These are phyloP conservation scores for Magnaporthiopsis incrustans DNA, from an alignment of 2,329 filamentous ascomycete genomes.

Conservation along the genomic window DNA sequence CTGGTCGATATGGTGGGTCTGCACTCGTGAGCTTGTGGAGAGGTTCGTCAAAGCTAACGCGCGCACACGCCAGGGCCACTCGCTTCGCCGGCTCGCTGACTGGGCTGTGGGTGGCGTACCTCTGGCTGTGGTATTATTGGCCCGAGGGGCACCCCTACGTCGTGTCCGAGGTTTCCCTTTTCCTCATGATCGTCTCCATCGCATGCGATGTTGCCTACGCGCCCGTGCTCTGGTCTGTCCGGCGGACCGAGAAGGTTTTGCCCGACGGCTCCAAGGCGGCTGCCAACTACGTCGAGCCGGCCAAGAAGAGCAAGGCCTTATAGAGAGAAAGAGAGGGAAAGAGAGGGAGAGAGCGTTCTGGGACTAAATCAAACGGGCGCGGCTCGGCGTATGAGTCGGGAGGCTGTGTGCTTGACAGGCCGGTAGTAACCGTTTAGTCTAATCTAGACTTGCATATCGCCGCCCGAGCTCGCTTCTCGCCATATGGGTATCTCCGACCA, in stretches of 20 bases:
- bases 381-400: not conserved
- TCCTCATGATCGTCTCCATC: constrained; percentile 31
- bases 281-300: not conserved
- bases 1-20: constrained; percentile 38
- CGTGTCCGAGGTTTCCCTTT: constrained; percentile 31
- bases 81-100: constrained; percentile 33
- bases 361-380: not conserved
- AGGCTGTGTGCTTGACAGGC: too few relatives aligned
- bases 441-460: too few relatives aligned
- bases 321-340: not conserved
- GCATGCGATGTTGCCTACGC: constrained; percentile 36
- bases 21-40: not conserved
- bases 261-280: not conserved
- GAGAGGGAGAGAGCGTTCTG: not conserved
- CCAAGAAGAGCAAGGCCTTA: not conserved
- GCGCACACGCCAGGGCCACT: constrained; percentile 27
- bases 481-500: not conserved
- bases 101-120: constrained; percentile 30
- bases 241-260: not conserved
- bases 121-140: constrained; percentile 39
- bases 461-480: not conserved
- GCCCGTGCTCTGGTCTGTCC: not conserved
- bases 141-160: constrained; percentile 41
- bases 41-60: not conserved
- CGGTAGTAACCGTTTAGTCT: too few relatives aligned